Percentiles rank a stretch among this genome's conserved stretches.
phyloP scores from a whole-genome alignment of 108 stramenopile genomes.

The Nannochloropsis salina region DNA sequence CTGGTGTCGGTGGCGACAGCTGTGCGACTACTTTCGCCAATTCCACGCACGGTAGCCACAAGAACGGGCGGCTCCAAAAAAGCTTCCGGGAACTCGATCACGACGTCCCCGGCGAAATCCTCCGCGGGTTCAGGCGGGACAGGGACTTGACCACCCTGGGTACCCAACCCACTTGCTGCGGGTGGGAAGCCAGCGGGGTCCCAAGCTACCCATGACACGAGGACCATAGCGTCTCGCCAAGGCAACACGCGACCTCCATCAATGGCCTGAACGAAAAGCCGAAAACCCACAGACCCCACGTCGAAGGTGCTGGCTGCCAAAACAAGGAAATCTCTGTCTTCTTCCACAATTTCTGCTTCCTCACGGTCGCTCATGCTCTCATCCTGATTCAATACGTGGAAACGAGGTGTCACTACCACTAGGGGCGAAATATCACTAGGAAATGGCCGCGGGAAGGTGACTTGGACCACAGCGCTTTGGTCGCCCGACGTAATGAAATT shows the following conservation, averaged over 20 bases:
- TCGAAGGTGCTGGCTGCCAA: background rate
- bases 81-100: background rate
- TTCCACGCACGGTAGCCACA: background rate
- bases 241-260: background rate
- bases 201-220: background rate
- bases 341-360: background rate
- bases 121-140: constrained; percentile 6
- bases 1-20: too few species aligned
- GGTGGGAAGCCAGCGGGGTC: background rate
- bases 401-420: too few species aligned
- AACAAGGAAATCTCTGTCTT: background rate
- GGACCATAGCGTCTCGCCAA: background rate
- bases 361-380: too few species aligned
- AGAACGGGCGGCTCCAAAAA: background rate
- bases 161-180: background rate
- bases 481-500: background rate
- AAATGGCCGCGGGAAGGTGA: background rate
- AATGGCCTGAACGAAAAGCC: background rate
- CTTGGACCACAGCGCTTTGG: background rate
- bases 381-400: too few species aligned
- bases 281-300: background rate
- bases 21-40: background rate
- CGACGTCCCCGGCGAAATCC: background rate
- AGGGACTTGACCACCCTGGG: background rate
- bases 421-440: background rate